Base-by-base conservation (phyloP, 352 stramenopile genomes). In the Phytophthora crassamura region DNA sequence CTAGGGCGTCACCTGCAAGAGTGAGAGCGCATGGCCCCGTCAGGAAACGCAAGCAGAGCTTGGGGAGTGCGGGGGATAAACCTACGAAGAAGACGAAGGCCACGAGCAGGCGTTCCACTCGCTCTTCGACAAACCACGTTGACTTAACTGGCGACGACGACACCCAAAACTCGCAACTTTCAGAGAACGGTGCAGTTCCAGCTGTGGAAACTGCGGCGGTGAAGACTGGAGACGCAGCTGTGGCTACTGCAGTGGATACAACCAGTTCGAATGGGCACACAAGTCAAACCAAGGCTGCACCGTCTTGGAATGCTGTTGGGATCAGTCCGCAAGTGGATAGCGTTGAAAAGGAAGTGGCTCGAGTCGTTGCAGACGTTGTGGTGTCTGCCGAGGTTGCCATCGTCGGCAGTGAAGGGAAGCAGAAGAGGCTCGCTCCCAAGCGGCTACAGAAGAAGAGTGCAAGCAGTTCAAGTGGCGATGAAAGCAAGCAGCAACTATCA, bases 21-120 rank as follows among this genome's bases (percentile, higher is more conserved):
- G 15, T 42, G 18, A 75, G 63, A 59, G n/a, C 28, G 3, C 30
- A 54, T 25, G 50, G 35, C 7, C 22, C 34, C 12, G 34, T 64
- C n/a, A 59, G 62, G n/a, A 84, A 84, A 18, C 67, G 75, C n/a
- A 87, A 82, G 32, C 71, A 67, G 5, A 79, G 67, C 14, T 52
- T 59, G 6, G 67, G 81, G 30, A 50, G 20, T 28, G 49, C 46
- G n/a, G 33, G 16, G 16, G 57, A 75, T 10, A 74, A 60, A 10
- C 15, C 45, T 11, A 33, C 52, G 30, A 83, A 85, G 51, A 78
- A 73, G 34, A n/a, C 68, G 33, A 76, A 64, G 40, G 46, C 70
- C 7, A 78, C 54, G 52, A 53, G 63, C 22, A 74, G 36, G 9
- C 62, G 57, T 47, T 62, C 36, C 32, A 34, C 39, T 3, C 52